Evolutionary conservation across 768 basidiomycete genomes (phyloP).

Genomic region (Leucogyrophana mollusca): DNA sequence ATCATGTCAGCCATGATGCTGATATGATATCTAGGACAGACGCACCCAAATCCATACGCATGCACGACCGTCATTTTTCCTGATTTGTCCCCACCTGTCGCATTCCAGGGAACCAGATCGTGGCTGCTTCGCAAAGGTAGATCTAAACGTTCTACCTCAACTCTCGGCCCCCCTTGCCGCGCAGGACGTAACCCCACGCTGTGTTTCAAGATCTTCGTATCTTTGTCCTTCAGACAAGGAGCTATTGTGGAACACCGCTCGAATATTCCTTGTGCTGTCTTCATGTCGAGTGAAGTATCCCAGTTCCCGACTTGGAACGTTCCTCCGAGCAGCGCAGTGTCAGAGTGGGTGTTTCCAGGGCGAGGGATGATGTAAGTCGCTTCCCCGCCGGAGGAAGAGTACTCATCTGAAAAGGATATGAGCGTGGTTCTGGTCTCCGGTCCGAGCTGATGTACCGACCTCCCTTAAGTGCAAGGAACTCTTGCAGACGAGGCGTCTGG

Average conservation of each 20-base stretch:
- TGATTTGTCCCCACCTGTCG: slow-evolving; percentile 16
- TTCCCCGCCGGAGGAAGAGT: slow-evolving; percentile 19
- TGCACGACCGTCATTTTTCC: slow-evolving; percentile 43
- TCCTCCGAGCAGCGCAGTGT: slow-evolving; percentile 55
- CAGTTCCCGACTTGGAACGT: slow-evolving; percentile 49
- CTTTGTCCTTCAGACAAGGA: slow-evolving; percentile 31
- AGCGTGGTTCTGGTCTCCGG: neutral
- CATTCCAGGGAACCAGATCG: slow-evolving; percentile 15
- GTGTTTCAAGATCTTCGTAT: slow-evolving; percentile 46
- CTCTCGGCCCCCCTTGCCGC: slow-evolving; percentile 52
- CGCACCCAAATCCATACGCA: slow-evolving; percentile 62
- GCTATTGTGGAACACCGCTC: slow-evolving; percentile 39
- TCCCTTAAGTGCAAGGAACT: slow-evolving; percentile 23
- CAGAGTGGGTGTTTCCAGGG: slow-evolving; percentile 39
- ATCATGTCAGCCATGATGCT: slow-evolving; percentile 11
- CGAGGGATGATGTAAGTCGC: slow-evolving; percentile 65
- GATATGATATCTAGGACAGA: neutral
- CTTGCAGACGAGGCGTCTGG: slow-evolving; percentile 59
- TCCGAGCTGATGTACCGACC: slow-evolving; percentile 20
- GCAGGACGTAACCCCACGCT: slow-evolving; percentile 61
- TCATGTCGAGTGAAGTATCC: slow-evolving; percentile 47
- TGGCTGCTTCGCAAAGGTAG: slow-evolving; percentile 30
- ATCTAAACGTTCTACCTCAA: slow-evolving; percentile 46
- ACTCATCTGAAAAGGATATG: slow-evolving; percentile 7
- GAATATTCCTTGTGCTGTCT: slow-evolving; percentile 44